These are phyloP conservation scores for Rhododendron molle DNA, from an alignment of 148 eudicot genomes.

Conservation along the genomic window DNA sequence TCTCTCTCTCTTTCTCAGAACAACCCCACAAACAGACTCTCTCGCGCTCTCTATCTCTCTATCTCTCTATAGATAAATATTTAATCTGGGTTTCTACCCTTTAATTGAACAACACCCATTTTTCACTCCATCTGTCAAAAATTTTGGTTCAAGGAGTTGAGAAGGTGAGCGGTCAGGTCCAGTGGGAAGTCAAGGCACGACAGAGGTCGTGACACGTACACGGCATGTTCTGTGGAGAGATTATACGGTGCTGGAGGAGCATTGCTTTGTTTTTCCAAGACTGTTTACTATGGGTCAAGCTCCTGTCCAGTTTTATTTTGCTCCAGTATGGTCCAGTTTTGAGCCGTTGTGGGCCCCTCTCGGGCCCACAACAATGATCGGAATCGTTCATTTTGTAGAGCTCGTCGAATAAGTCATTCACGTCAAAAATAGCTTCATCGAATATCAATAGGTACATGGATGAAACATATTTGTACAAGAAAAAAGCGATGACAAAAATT, in stretches of 20 bases:
- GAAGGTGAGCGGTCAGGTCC: conserved; percentile 15
- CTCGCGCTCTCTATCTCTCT: not conserved
- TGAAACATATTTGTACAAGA: too few species aligned
- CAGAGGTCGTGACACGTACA: conserved; percentile 5
- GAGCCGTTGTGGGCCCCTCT: too few species aligned
- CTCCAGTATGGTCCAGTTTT: too few species aligned
- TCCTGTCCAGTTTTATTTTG: too few species aligned
- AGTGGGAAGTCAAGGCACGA: not conserved
- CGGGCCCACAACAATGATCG: too few species aligned
- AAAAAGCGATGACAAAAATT: too few species aligned
- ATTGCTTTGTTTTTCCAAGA: not conserved
- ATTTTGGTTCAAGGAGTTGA: not conserved
- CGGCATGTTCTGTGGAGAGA: not conserved
- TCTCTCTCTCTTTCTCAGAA: not conserved
- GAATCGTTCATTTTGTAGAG: too few species aligned
- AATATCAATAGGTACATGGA: too few species aligned
- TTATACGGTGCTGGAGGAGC: not conserved
- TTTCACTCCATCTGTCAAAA: not conserved
- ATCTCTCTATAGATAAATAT: not conserved
- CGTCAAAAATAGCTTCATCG: too few species aligned
- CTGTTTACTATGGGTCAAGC: too few species aligned
- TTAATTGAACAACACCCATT: not conserved
- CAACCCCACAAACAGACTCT: not conserved
- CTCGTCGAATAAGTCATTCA: too few species aligned
- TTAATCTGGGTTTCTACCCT: not conserved